Conservation (phyloP, 352 stramenopile genomes). For the Pythium aquatile region DNA sequence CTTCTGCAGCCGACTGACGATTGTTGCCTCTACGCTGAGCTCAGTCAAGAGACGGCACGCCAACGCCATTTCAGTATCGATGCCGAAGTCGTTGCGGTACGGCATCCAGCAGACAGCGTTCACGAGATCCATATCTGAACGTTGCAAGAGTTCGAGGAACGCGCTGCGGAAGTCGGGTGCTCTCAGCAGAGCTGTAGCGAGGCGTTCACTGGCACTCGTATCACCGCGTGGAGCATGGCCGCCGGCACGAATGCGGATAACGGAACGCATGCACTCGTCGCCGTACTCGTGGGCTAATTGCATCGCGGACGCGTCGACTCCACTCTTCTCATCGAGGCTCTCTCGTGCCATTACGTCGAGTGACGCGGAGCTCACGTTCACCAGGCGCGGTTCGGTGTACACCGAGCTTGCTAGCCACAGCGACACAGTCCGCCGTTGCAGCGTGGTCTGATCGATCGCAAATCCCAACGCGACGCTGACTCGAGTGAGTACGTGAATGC, state of each 20-base stretch:
- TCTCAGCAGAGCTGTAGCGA: background rate
- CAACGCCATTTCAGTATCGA: background rate
- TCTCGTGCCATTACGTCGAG: background rate
- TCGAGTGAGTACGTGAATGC: background rate
- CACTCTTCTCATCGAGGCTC: background rate
- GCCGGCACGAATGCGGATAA: background rate
- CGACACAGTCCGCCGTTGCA: background rate
- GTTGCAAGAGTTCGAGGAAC: background rate
- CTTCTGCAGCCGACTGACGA: background rate
- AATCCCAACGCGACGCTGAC: background rate
- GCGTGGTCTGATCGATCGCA: background rate
- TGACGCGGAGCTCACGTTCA: background rate
- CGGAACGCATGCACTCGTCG: background rate
- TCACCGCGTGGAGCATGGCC: background rate
- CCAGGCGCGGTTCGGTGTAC: background rate
- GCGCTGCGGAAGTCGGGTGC: background rate
- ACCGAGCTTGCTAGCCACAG: background rate
- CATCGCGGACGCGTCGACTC: background rate
- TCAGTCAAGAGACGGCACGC: background rate
- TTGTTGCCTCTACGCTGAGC: background rate
- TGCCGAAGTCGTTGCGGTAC: background rate
- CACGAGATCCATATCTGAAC: background rate
- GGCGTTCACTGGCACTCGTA: background rate
- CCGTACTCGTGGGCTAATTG: background rate
- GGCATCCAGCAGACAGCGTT: background rate